phyloP scores from a whole-genome alignment of 345 rosid genomes.

The Hypericum androsaemum region DNA sequence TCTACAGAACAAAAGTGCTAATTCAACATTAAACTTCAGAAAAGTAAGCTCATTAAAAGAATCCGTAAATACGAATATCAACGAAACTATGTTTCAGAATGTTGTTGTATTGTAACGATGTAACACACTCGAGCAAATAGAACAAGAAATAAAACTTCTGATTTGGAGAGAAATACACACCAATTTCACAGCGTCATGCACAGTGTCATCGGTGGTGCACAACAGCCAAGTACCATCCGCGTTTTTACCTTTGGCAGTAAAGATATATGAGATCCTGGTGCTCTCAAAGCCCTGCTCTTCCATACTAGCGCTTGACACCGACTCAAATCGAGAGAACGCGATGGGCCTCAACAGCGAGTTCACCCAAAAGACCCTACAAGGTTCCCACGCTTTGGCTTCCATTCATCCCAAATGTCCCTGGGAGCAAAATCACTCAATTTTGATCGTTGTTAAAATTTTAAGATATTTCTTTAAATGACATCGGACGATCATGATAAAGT shows the following conservation, averaged over 20 bases:
- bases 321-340: constrained; percentile 41
- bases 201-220: constrained; percentile 88
- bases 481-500: too few relatives aligned
- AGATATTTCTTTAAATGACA: too few relatives aligned
- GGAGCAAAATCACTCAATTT: too few relatives aligned
- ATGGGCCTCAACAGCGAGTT: constrained; percentile 45
- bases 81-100: too few relatives aligned
- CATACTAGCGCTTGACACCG: constrained; percentile 51
- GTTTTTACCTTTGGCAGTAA: constrained; percentile 68
- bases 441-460: too few relatives aligned
- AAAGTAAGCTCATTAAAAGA: too few relatives aligned
- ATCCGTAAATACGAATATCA: too few relatives aligned
- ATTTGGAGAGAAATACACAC: constrained; percentile 28
- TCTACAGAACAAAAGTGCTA: constrained; percentile 28
- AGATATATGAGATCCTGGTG: constrained; percentile 65
- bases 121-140: neutral
- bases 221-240: constrained; percentile 99
- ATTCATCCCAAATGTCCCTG: too few relatives aligned
- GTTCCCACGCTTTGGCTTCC: too few relatives aligned
- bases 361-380: too few relatives aligned
- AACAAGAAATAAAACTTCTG: neutral
- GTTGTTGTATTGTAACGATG: neutral
- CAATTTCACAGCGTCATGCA: constrained; percentile 90
- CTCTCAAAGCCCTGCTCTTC: constrained; percentile 95
- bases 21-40: neutral